These are phyloP conservation scores for Hericium erinaceus DNA, from an alignment of 768 basidiomycete species.

Conservation along the genomic window DNA sequence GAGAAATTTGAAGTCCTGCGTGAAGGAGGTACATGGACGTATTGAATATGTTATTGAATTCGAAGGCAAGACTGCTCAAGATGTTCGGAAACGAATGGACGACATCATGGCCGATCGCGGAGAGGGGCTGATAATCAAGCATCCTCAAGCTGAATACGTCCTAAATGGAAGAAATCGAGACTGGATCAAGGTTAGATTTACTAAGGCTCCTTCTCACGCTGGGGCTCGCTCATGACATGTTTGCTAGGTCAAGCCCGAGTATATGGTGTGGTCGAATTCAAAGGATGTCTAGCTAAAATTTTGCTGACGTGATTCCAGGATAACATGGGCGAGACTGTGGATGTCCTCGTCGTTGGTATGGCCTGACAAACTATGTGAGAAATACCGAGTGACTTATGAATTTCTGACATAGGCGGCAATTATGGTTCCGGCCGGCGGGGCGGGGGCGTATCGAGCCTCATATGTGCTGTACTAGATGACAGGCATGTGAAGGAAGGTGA, in stretches of 20 bases:
- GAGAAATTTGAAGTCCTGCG: conserved; percentile 58
- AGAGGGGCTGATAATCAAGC: conserved; percentile 91
- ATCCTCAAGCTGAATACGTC: conserved; percentile 68
- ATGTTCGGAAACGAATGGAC: conserved; percentile 75
- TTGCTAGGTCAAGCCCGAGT: conserved; percentile 71
- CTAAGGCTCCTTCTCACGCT: not conserved
- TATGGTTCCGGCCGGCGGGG: conserved; percentile 82
- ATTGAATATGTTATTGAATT: conserved; percentile 71
- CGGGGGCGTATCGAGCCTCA: conserved; percentile 81
- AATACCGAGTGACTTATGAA: no score
- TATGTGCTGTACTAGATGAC: conserved; percentile 86
- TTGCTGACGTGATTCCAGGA: conserved; percentile 37
- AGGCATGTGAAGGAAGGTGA: conserved; percentile 46
- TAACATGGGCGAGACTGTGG: conserved; percentile 87
- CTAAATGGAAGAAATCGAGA: conserved; percentile 83
- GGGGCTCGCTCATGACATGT: not conserved
- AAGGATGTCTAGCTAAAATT: not conserved
- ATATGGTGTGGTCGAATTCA: conserved; percentile 46
- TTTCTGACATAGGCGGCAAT: conserved; percentile 51
- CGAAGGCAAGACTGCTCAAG: conserved; percentile 69
- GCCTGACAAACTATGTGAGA: not conserved
- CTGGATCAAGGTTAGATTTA: conserved; percentile 77
- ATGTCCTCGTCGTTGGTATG: conserved; percentile 83
- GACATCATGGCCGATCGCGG: conserved; percentile 77
- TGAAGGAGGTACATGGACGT: conserved; percentile 65